These are phyloP conservation scores for Pyricularia pennisetigena DNA, from an alignment of 2,329 filamentous ascomycete species.

Conservation along the genomic window DNA sequence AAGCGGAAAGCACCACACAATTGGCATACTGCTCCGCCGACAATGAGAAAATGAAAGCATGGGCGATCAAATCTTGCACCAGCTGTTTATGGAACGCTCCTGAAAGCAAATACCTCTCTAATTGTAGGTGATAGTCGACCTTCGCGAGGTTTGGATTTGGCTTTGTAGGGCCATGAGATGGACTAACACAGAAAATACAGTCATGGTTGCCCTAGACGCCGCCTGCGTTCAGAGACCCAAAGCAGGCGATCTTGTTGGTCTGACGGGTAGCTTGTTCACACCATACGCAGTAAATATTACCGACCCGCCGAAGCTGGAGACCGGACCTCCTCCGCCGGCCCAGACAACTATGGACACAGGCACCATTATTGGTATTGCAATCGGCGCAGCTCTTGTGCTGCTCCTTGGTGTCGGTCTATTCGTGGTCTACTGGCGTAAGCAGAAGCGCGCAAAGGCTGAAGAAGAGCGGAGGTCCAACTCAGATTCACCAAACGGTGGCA, in stretches of 20 bases:
- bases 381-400: constrained; percentile 33
- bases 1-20: constrained; percentile 13
- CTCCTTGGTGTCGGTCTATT: constrained; percentile 32
- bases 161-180: background rate
- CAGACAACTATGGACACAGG: constrained; percentile 27
- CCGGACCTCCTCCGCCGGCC: constrained; percentile 13
- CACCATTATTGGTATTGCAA: constrained; percentile 42
- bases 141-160: too few species aligned
- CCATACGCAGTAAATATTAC: constrained; percentile 28
- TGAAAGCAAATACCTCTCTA: constrained; percentile 32
- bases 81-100: constrained; percentile 31
- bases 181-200: constrained; percentile 18
- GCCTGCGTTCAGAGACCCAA: constrained; percentile 35
- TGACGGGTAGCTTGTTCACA: constrained; percentile 34
- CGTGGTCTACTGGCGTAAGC: constrained; percentile 34
- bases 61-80: constrained; percentile 25
- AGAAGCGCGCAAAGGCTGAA: constrained; percentile 23
- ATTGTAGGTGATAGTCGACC: constrained; percentile 29
- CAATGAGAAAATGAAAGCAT: constrained; percentile 20
- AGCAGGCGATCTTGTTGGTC: constrained; percentile 24
- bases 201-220: constrained; percentile 34
- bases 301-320: constrained; percentile 15
- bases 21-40: constrained; percentile 32
- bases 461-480: constrained; percentile 11
- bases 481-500: constrained; percentile 11